Base-by-base conservation (phyloP, 1,284 basidiomycete species). In the Austropuccinia psidii region DNA sequence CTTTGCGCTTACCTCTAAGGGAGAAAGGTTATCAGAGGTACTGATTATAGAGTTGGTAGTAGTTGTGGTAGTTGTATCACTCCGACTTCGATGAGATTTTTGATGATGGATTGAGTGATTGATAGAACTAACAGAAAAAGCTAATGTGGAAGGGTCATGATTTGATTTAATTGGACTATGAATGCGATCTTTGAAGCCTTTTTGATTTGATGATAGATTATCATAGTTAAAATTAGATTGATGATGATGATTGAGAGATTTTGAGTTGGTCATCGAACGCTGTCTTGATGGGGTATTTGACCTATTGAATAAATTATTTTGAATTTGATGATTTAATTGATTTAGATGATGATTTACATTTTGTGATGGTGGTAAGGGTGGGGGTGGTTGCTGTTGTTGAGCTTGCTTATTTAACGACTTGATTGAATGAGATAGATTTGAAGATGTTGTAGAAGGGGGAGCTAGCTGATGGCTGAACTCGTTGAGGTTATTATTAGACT, bases 241-340 rank as follows among this genome's bases (percentile, higher is more conserved):
- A n/a, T n/a, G 27, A 17, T 15, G 24, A 49, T 43, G 24, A 37
- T 55, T 68, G 33, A 35, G 39, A 0, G 52, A 39, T 47, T 52
- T 57, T 15, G 55, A 37, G 57, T 58, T 72, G n/a, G 70, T 50
- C 1, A 73, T 50, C 0, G 70, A 65, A 19, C 55, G 60, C 47
- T 64, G 52, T 35, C 60, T 52, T 8, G 57, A 35, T 41, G 70
- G 37, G 62, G 21, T 2, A 47, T 29, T 19, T 31, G 60, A 72
- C 21, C 47, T 13, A n/a, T n/a, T n/a, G n/a, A n/a, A n/a, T n/a
- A n/a, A n/a, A n/a, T n/a, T n/a, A n/a, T 9, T 11, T 11, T 9
- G 41, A 45, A 9, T 45, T 9, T 45, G 41, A 19, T 9, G 41
- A 45, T 9, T 11, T 9, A 45, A 11, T 9, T 11, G 9, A 45